Evolutionary conservation across 108 stramenopile species (phyloP), one percentile per base, ranked within the genome.

Genomic region (Cyclotella distinguenda): DNA sequence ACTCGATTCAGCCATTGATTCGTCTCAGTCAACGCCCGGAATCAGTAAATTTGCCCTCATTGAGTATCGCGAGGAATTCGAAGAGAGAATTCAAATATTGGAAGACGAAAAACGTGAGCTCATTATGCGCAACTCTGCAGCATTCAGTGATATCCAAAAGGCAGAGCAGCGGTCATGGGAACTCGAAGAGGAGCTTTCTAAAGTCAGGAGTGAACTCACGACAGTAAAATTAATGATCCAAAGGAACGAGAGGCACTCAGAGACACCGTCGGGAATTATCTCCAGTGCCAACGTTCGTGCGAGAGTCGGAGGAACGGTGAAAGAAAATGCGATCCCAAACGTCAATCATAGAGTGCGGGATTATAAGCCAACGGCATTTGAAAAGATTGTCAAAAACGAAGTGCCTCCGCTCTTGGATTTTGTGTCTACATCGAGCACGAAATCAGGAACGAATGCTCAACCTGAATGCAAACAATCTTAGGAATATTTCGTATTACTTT

Each of bases 101-200:
- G 85, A 84, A 40, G 85, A 84, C 46, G 92, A 93, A 60, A 93
- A 90, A 53, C 80, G 89, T 2, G 84, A 89, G 31, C 77, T 93
- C 10, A 67, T 93, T 12, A 90, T 93, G 92, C 84, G 80, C 47
- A 84, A 88, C 50, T 84, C 87, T 25, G 83, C 92, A 11, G 83
- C 85, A 11, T 64, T 77, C 10, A 81, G 83, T 23, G 89, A 90
- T 30, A 78, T 81, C 15, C 82, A 87, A 23, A 90, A 87, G 58
- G 88, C 89, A 26, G 86, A 89, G 46, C 68, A 81, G 47, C 76
- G 86, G 21, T 74, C 86, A 15, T 89, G 86, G 86, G 78, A 87
- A 47, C 57, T 82, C 6, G 85, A 94, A 40, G 74, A 87, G 47
- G 88, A 90, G 32, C 74, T 90, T 30, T 55, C 68, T 2, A 80